A percentile compares a stretch with the other conserved stretches of the same genome.
Conservation (phyloP, 139 green algal species). For the Closterium sp. region DNA sequence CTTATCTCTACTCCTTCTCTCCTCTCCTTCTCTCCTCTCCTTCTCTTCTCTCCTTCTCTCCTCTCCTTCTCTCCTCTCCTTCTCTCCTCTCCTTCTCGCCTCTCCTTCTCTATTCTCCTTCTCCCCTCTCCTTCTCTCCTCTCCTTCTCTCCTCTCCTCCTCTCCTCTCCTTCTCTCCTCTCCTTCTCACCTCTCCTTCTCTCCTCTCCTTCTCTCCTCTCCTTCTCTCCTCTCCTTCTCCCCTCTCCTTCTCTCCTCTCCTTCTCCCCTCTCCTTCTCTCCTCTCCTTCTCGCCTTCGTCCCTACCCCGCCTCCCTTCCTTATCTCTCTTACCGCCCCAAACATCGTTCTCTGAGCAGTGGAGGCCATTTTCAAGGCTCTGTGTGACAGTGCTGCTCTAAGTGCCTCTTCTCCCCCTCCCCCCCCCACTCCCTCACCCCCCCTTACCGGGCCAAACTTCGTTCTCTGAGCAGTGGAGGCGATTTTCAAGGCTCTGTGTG, state of each 20-base stretch:
- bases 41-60: neutral
- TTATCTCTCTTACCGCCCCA: no score
- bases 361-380: neutral
- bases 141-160: no score
- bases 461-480: neutral
- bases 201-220: neutral
- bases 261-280: neutral
- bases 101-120: neutral
- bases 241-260: slow-evolving; percentile 4
- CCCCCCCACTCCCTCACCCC: neutral
- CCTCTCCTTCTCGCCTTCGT: neutral
- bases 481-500: neutral
- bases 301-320: no score
- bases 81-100: neutral
- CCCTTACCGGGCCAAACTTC: neutral
- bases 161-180: no score
- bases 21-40: neutral
- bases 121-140: no score
- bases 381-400: neutral
- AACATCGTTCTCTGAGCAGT: no score
- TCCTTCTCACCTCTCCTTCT: neutral
- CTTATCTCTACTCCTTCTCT: slow-evolving; percentile 10
- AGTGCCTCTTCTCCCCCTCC: neutral
- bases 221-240: neutral
- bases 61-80: slow-evolving; percentile 2